Evolutionary conservation across 306 rosid genomes (phyloP), one percentile per base, ranked within the genome.

Genomic region (Malus domestica): DNA sequence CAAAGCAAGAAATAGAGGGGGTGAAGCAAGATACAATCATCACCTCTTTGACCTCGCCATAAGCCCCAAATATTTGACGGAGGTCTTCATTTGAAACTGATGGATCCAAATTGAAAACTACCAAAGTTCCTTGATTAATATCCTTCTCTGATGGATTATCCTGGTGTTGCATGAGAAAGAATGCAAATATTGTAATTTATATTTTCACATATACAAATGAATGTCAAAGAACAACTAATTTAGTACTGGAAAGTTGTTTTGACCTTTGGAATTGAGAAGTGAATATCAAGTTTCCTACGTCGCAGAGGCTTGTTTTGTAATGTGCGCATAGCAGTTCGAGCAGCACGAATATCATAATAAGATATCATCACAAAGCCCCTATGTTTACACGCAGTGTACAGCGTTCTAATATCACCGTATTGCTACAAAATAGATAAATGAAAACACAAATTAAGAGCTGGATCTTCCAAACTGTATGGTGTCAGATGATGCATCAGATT

Each of bases 331-430:
- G 98, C 97, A 77, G 86, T 91, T 59, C 98, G 95, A 84, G 98
- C 98, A 81, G 92, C 91, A 84, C 97, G 97, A 61, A 93, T 93
- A 82, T 93, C 98, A 70, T 89, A 93, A 82, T 93, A 93, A 57
- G 98, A 91, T 87, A 93, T 91, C 98, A 93, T 93, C 88, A 93
- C 98, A 87, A 93, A 93, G 45, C 98, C 98, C 80, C 98, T 83
- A 73, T 88, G 96, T 85, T 91, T 93, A 88, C 98, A 91, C 65
- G 93, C 96, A 68, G 98, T 93, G 86, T 93, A 93, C 81, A 93
- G 84, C 71, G 98, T 87, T 84, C 97, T 83, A 83, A 93, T 91
- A 84, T 89, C 96, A 51, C 98, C 98, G 62, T 88, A 88, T 91
- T 91, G 98, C 98, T 93, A 73, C 83, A 74, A 88, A 67, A 81